Conservation (phyloP, 306 rosid species). For the Astragalus membranaceus region DNA sequence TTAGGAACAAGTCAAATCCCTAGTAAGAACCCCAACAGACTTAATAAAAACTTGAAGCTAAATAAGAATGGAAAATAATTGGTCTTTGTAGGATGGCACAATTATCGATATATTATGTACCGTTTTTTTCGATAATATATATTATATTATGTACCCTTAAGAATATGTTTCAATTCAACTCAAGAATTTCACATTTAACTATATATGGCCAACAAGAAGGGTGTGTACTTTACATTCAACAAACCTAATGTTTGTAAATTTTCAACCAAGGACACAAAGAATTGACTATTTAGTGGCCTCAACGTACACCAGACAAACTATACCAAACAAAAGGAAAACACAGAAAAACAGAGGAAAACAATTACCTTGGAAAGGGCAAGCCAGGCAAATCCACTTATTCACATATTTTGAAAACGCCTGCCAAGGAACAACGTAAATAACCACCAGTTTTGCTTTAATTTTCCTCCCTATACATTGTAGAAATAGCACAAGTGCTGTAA, state of each 20-base stretch:
- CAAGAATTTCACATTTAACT: background rate
- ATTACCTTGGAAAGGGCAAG: slow-evolving; percentile 93
- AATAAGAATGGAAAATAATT: background rate
- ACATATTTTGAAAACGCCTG: slow-evolving; percentile 84
- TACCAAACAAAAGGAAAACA: background rate
- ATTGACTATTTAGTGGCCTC: background rate
- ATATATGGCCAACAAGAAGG: background rate
- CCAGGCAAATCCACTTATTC: slow-evolving; percentile 80
- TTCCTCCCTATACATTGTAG: slow-evolving; percentile 6
- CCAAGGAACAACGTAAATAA: slow-evolving; percentile 29
- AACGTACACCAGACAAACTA: background rate
- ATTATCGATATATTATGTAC: background rate
- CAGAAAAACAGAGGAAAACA: background rate
- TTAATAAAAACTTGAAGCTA: background rate
- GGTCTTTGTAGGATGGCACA: background rate
- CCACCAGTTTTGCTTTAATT: slow-evolving; percentile 6
- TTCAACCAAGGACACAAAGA: background rate
- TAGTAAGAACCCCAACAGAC: background rate
- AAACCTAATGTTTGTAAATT: background rate
- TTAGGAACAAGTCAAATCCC: background rate
- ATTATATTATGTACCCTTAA: background rate
- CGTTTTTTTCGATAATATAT: too few relatives aligned
- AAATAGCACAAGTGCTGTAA: slow-evolving; percentile 17
- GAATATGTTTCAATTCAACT: slow-evolving; percentile 5
- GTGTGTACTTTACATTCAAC: background rate